phyloP scores from a whole-genome alignment of 1,284 basidiomycete species.

The Ceratobasidium sp. region DNA sequence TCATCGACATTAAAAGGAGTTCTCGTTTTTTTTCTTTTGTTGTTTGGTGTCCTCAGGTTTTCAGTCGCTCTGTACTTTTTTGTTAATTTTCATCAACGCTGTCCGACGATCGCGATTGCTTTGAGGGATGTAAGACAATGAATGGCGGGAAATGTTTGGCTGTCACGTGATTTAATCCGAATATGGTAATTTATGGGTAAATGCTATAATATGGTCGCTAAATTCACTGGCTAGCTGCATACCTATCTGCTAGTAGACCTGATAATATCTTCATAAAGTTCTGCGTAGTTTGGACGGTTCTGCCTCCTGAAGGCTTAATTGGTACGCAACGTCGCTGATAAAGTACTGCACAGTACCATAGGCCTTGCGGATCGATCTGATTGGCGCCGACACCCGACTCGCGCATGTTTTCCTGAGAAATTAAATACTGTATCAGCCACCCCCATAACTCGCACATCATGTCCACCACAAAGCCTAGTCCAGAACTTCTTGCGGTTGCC shows the following conservation, averaged over 20 bases:
- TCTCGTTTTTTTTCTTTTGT: background rate
- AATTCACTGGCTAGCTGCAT: too few species aligned
- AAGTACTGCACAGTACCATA: too few species aligned
- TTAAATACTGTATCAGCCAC: too few species aligned
- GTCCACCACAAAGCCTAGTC: background rate
- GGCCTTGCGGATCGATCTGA: too few species aligned
- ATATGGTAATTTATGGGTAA: too few species aligned
- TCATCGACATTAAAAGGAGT: background rate
- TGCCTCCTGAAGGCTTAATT: too few species aligned
- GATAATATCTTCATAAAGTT: too few species aligned
- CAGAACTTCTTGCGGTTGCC: background rate
- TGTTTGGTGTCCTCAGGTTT: slow-evolving; percentile 8
- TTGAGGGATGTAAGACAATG: background rate
- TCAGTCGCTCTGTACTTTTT: background rate
- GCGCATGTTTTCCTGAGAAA: background rate
- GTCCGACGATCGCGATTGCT: slow-evolving; percentile 3
- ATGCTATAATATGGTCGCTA: too few species aligned
- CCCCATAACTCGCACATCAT: background rate
- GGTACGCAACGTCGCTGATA: too few species aligned
- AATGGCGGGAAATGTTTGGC: background rate
- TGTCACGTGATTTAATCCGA: background rate
- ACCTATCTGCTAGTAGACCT: too few species aligned
- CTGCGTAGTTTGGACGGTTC: too few species aligned
- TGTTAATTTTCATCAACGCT: slow-evolving; percentile 32
- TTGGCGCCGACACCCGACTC: too few species aligned